Evolutionary conservation across 495 filamentous ascomycete species (phyloP), one percentile per base, ranked within the genome.

Genomic region (Cercophora newfieldiana): DNA sequence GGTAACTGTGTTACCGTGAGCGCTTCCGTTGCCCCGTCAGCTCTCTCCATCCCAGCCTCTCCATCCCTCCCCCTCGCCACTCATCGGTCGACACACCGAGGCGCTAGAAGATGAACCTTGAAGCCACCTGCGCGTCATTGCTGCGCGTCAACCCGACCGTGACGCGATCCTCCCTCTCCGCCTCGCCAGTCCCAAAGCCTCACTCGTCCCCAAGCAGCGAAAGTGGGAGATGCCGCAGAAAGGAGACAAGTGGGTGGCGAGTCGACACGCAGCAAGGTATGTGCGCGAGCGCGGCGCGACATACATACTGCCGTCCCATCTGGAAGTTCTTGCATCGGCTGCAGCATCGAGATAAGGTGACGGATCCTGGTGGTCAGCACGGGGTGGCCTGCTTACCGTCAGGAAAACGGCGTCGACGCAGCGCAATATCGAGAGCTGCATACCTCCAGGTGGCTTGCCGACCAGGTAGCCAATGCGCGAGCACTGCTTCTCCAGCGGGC

Each of bases 281-380:
- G 58, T 25, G 22, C 19, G 58, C n/a, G n/a, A n/a, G n/a, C 44
- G 30, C 30, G 37, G 58, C 58, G 58, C 58, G 58, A 60, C 58
- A 60, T 60, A 44, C 58, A 60, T 37, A 6, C 58, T 60, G 58
- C 22, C 30, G 58, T 47, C 51, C 51, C 51, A 55, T 55, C 21
- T 55, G 0, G 51, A 25, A 22, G 21, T 55, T 55, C 19, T 24
- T 55, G 37, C 25, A 30, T 6, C 30, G 31, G 49, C 55, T 69
- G 63, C 67, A 63, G 63, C 59, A 69, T 69, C 67, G 63, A 66
- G 63, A 65, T 66, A 69, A 69, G 58, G 63, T 30, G 49, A 44
- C 30, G 31, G 57, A 53, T 53, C 50, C 50, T 22, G 50, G 50
- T 14, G 10, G 47, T 7, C n/a, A 21, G 26, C 28, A 30, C 28